Evolutionary conservation across 2,329 filamentous ascomycete species (phyloP), one percentile per base, ranked within the genome.

Genomic region (Aspergillus flavus): DNA sequence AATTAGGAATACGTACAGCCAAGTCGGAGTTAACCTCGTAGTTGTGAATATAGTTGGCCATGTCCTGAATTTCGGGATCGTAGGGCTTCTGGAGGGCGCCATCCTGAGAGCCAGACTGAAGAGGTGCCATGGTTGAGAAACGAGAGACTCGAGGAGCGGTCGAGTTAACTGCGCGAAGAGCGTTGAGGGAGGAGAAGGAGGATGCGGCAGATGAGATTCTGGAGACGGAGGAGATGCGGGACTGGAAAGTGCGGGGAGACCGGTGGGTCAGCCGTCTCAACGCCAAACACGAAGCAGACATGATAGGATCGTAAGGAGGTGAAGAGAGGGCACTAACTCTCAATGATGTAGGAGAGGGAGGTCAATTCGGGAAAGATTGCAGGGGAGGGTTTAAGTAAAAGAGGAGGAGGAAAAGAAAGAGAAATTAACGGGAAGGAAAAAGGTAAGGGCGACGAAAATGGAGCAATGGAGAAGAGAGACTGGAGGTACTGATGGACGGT

Each of bases 1-100:
- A 57, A 41, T 9, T 12, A 62, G 28, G 39, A 21, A 57, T 54
- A 63, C 93, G 81, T 85, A 97, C 94, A 77, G 95, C 95, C 73
- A 99, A 86, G 70, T 96, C 92, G 34, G 94, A 98, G 72, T 94
- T 86, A 75, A 98, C 91, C 63, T 92, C 86, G 80, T 94, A 94
- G 79, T 94, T 92, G 85, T 96, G 92, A 77, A 98, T 91, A 82
- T 97, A 99, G 81, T 86, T 88, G 67, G 94, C 94, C 85, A 99
- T 97, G 78, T 98, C 94, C 80, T 89, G 89, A 80, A 98, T 95
- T 83, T 97, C 94, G 67, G 91, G 88, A 78, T 98, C 94, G 80
- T 94, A 97, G 71, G 89, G 85, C 77, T 86, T 75, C 55, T 77
- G 70, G 46, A 69, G 68, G 26, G 74, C 70, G 21, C 74, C 72